These are phyloP conservation scores for Rhazya stricta DNA, from an alignment of 257 asterid genomes.

Conservation along the genomic window DNA sequence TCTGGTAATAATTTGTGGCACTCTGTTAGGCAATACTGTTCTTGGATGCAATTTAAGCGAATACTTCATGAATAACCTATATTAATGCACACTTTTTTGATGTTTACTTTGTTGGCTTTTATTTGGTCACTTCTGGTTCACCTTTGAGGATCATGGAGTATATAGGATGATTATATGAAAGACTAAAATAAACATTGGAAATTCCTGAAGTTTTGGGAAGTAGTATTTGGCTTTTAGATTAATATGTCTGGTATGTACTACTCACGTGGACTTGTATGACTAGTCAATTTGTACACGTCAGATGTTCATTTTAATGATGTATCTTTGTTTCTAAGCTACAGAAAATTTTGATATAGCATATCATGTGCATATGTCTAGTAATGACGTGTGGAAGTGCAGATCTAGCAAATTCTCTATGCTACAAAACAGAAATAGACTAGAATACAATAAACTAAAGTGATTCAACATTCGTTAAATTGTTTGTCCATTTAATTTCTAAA, in stretches of 20 bases:
- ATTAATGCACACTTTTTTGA: background rate
- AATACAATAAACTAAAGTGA: background rate
- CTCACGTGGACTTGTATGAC: background rate
- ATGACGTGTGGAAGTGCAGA: background rate
- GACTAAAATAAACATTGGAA: background rate
- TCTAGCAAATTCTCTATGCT: background rate
- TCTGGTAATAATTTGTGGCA: background rate
- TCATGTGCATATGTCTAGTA: background rate
- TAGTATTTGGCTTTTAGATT: background rate
- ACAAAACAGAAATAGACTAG: background rate
- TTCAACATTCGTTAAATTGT: background rate
- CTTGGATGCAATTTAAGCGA: background rate
- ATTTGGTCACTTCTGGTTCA: background rate
- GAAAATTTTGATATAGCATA: background rate
- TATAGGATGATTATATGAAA: background rate
- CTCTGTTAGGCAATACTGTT: background rate
- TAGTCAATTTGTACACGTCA: background rate
- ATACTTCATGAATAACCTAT: background rate
- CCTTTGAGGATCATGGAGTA: background rate
- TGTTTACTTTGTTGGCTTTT: background rate
- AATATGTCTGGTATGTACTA: background rate
- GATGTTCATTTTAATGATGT: background rate
- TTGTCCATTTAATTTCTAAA: background rate
- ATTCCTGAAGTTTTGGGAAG: background rate
- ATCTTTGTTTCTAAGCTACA: background rate